Conservation (phyloP, 1,284 basidiomycete species). For the Ceratobasidium sp. region DNA sequence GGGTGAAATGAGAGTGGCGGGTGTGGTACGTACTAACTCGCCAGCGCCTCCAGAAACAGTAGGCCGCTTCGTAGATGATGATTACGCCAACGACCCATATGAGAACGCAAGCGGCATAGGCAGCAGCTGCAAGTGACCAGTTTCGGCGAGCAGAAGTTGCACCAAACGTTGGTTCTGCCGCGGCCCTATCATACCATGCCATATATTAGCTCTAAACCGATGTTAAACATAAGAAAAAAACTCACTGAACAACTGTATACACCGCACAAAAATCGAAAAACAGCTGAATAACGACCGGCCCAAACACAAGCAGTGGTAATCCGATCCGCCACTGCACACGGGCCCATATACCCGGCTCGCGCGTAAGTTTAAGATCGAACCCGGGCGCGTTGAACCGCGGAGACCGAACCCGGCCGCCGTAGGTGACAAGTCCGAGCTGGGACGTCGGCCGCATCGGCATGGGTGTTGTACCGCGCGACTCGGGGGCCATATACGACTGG, state of each 20-base stretch:
- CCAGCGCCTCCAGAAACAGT: conserved; percentile 85
- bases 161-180: conserved; percentile 74
- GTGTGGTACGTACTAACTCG: conserved; percentile 77
- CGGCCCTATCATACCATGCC: conserved; percentile 74
- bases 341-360: conserved; percentile 69
- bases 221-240: conserved; percentile 52
- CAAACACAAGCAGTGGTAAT: conserved; percentile 68
- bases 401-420: conserved; percentile 8
- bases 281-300: conserved; percentile 78
- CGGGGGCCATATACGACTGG: conserved; percentile 30
- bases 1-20: conserved; percentile 12
- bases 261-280: conserved; percentile 87
- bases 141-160: conserved; percentile 77
- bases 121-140: conserved; percentile 83
- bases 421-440: conserved; percentile 36
- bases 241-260: conserved; percentile 82
- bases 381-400: conserved; percentile 75
- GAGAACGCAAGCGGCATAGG: conserved; percentile 82
- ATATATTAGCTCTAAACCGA: conserved; percentile 6
- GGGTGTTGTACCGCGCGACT: conserved; percentile 36
- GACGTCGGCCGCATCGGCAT: conserved; percentile 40
- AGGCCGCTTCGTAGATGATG: conserved; percentile 83
- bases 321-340: conserved; percentile 75
- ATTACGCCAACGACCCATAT: conserved; percentile 83
- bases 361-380: conserved; percentile 74